Evolutionary conservation across 352 stramenopile genomes (phyloP).

Genomic region (Phytophthora quininea): DNA sequence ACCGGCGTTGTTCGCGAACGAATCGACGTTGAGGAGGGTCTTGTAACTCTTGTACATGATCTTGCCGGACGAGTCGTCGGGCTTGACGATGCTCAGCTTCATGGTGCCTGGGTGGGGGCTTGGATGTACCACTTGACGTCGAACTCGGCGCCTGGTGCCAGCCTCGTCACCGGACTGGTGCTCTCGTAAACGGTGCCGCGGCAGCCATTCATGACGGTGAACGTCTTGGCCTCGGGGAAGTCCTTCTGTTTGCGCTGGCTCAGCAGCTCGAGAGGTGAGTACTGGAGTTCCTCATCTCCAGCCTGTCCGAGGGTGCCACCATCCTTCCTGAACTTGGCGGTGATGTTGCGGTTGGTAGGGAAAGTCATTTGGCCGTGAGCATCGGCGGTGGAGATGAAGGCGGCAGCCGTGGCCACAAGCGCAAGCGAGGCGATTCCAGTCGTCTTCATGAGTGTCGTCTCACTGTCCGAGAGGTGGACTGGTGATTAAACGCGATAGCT

Average conservation of each 20-base stretch:
- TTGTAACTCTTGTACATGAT: conserved; percentile 56
- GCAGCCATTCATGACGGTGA: conserved; percentile 40
- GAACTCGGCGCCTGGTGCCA: conserved; percentile 21
- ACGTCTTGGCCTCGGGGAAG: conserved; percentile 20
- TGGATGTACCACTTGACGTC: conserved; percentile 45
- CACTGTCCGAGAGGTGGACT: conserved; percentile 3
- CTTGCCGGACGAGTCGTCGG: conserved; percentile 40
- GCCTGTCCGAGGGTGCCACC: conserved; percentile 26
- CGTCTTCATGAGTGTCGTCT: conserved; percentile 13
- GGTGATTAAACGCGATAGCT: conserved; percentile 4
- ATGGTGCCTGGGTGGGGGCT: conserved; percentile 56
- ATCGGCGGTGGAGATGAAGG: conserved; percentile 23
- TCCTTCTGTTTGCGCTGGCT: conserved; percentile 22
- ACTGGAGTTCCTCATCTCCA: conserved; percentile 29
- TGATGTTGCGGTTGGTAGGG: conserved; percentile 22
- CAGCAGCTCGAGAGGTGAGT: conserved; percentile 26
- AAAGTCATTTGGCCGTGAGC: conserved; percentile 32
- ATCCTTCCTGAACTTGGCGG: conserved; percentile 20
- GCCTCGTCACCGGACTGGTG: conserved; percentile 29
- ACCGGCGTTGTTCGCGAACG: conserved; percentile 37
- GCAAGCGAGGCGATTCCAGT: conserved; percentile 11
- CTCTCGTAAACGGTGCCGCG: conserved; percentile 35
- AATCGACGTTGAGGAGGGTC: conserved; percentile 35
- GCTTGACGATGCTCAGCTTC: conserved; percentile 60
- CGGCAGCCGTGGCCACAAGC: conserved; percentile 11